Evolutionary conservation across 306 rosid species (phyloP), one percentile per base, ranked within the genome.

Genomic region (Cicer cuneatum): DNA sequence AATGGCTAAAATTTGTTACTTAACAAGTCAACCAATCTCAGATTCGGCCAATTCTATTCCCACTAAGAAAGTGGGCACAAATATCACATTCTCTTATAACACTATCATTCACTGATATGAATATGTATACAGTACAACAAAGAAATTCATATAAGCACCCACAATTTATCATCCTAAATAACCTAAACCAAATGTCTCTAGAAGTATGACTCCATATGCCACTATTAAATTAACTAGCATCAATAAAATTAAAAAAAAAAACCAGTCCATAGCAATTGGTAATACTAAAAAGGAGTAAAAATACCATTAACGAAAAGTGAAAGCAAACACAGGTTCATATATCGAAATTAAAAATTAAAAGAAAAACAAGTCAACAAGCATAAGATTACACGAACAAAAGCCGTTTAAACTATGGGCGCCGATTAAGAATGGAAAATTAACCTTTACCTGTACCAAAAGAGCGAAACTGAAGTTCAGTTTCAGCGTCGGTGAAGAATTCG

Each of bases 381-480:
- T 33, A 77, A 53, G 78, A 78, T 58, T 69, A 12, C 21, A 33
- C 16, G 19, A 45, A 7, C 52, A 38, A 73, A 53, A 59, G n/a
- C 12, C 10, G 19, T 63, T 64, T 48, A 75, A 24, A 64, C 42
- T 13, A 74, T 6, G 58, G 39, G 48, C 29, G 73, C 65, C 57
- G 10, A 35, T 14, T 65, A 72, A 56, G 10, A 12, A 7, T 14
- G 47, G 5, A 57, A 71, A 71, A 15, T 81, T 43, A 81, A 71
- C 33, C 58, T 7, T 75, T 66, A 83, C 75, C 80, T 66, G 66
- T 2, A 66, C 38, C 46, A 21, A 29, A 66, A 65, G 56, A 42
- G 62, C 37, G 7, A 71, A 71, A 10, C 5, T 7, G 54, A 57
- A 78, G 77, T 78, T 74, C 56, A 54, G 64, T 66, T 66, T 68